Evolutionary conservation across 768 basidiomycete species (phyloP).

Genomic region (Auriscalpium vulgare): DNA sequence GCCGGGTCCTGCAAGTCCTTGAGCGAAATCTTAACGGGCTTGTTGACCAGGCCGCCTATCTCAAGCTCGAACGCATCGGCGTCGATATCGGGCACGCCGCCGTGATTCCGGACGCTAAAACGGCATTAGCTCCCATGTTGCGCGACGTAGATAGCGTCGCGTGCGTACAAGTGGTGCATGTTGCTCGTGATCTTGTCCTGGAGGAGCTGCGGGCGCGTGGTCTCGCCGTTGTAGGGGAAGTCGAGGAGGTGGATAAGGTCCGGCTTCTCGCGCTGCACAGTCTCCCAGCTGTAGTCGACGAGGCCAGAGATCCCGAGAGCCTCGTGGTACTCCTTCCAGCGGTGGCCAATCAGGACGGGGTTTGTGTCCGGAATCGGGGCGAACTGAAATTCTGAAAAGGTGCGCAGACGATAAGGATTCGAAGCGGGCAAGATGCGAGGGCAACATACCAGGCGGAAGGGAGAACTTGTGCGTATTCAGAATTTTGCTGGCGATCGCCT

Average conservation of each 20-base stretch:
- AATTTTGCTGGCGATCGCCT: slow-evolving; percentile 31
- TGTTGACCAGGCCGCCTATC: slow-evolving; percentile 44
- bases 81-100: slow-evolving; percentile 42
- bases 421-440: background rate
- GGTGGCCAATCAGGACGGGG: slow-evolving; percentile 39
- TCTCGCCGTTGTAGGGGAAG: slow-evolving; percentile 53
- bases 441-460: slow-evolving; percentile 29
- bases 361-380: slow-evolving; percentile 42
- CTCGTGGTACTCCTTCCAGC: slow-evolving; percentile 48
- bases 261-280: slow-evolving; percentile 42
- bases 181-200: slow-evolving; percentile 41
- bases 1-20: slow-evolving; percentile 39
- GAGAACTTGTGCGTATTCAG: slow-evolving; percentile 32
- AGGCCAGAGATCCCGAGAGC: slow-evolving; percentile 38
- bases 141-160: background rate
- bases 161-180: slow-evolving; percentile 39
- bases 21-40: slow-evolving; percentile 34
- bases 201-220: slow-evolving; percentile 33
- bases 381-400: slow-evolving; percentile 39
- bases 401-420: background rate
- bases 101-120: slow-evolving; percentile 44
- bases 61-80: slow-evolving; percentile 40
- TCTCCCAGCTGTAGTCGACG: slow-evolving; percentile 44
- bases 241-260: slow-evolving; percentile 43
- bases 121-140: background rate